phyloP scores from a whole-genome alignment of 345 rosid species.

The Citrus australasica region DNA sequence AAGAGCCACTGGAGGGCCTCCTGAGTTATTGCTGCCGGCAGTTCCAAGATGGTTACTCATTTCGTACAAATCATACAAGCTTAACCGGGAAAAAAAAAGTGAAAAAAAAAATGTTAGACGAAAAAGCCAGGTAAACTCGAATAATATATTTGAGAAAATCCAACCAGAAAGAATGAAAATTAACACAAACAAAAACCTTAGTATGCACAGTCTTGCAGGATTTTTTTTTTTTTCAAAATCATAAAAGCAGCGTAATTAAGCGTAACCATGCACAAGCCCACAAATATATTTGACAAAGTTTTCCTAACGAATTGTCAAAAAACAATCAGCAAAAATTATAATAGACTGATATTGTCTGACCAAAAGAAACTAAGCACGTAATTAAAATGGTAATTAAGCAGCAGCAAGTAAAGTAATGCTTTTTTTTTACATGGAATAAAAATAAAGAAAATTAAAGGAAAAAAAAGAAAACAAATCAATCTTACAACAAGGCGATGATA shows the following conservation, averaged over 20 bases:
- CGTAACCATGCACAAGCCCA: neutral
- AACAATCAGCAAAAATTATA: neutral
- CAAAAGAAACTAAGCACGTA: neutral
- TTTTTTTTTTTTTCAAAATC: neutral
- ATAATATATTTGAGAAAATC: neutral
- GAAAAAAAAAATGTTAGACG: neutral
- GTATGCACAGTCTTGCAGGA: neutral
- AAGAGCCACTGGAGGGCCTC: constrained; percentile 31
- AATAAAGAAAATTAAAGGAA: too few species aligned
- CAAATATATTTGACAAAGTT: neutral
- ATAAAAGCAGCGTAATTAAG: neutral
- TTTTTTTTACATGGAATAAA: too few species aligned
- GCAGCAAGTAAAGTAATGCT: too few species aligned
- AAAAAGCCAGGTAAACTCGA: too few species aligned
- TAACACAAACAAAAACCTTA: neutral
- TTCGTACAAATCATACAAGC: neutral
- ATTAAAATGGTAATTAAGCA: neutral
- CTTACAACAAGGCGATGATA: neutral
- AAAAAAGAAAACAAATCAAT: neutral
- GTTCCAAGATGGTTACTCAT: constrained; percentile 55
- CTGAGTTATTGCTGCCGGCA: constrained; percentile 19
- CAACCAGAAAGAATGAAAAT: neutral
- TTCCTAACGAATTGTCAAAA: neutral
- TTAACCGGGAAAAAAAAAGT: neutral
- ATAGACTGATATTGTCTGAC: neutral